Conservation (phyloP, 441 rosid species). For the Breynia disticha region DNA sequence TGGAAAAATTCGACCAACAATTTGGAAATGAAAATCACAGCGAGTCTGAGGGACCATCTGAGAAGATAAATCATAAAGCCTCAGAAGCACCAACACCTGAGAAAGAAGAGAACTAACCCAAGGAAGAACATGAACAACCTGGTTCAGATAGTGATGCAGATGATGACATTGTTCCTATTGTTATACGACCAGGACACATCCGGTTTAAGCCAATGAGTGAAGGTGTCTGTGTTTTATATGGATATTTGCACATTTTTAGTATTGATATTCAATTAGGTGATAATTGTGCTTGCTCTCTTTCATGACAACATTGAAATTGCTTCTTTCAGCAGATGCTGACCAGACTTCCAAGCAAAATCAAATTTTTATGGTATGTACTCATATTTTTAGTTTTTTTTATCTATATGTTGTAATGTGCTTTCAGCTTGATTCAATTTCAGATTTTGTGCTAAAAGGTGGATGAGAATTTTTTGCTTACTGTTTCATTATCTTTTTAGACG, state of each 20-base stretch:
- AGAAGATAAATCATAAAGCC: constrained; percentile 12
- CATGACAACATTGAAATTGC: constrained; percentile 12
- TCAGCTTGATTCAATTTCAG: background rate
- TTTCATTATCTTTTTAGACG: too few species aligned
- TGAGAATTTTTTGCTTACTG: too few species aligned
- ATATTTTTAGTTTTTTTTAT: too few species aligned
- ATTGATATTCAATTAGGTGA: constrained; percentile 6
- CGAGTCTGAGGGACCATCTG: constrained; percentile 18
- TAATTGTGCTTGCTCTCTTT: constrained; percentile 3
- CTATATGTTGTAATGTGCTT: background rate
- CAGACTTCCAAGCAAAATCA: constrained; percentile 32
- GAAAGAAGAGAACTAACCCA: constrained; percentile 9
- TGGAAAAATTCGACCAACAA: constrained; percentile 25
- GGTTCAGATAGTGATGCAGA: constrained; percentile 29
- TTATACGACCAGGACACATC: constrained; percentile 88
- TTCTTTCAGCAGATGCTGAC: constrained; percentile 40
- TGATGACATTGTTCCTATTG: constrained; percentile 57
- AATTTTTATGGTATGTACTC: constrained; percentile 40
- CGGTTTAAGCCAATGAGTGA: constrained; percentile 59
- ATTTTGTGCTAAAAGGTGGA: background rate
- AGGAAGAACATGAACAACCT: constrained; percentile 19
- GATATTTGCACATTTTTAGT: background rate
- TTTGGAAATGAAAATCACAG: constrained; percentile 24
- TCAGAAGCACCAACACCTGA: constrained; percentile 12
- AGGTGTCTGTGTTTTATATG: constrained; percentile 23